Base-by-base conservation (phyloP, 169 alveolate species). In the Plasmodium falciparum region DNA sequence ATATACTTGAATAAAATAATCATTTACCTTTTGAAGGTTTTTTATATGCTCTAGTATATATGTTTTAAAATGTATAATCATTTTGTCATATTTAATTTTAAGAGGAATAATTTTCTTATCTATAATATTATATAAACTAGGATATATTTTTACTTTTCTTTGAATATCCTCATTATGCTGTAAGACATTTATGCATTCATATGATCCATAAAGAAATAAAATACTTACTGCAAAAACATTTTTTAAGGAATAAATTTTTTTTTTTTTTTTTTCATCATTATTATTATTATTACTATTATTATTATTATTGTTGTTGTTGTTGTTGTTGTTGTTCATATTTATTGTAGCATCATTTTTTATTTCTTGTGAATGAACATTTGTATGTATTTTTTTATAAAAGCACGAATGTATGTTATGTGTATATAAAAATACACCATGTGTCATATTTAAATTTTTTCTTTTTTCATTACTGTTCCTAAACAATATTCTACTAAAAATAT, bases 151-250 rank as follows among this genome's bases (percentile, higher is more conserved):
- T 17, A 78, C 49, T 52, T 50, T 50, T 50, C 11, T 70, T 43
- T 59, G 50, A 7, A 59, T 13, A 29, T 11, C 15, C 20, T 61
- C 74, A 59, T 74, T 26, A 24, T 78, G 58, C 43, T 52, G 45
- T n/a, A 47, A 13, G 29, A 59, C 15, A 61, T 66, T 56, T 58
- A 78, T 50, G n/a, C 78, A n/a, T 58, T 78, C 89, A 22, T 65
- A 78, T 12, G 63, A 22, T 49, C 50, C 33, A 71, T 78, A 78
- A 12, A 56, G 11, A 62, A 47, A 74, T 33, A 78, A 63, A 3
- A 78, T 49, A 22, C 78, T 39, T 29, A 59, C 70, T 17, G 39
- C 39, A 50, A 78, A 22, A 26, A 13, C 9, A 17, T 78, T 66
- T 66, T 76, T 47, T 24, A 54, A 43, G 22, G 52, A 20, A 4